Base-by-base conservation (phyloP, 192 early-diverging fungal genomes). In the Dissophora globulifera region DNA sequence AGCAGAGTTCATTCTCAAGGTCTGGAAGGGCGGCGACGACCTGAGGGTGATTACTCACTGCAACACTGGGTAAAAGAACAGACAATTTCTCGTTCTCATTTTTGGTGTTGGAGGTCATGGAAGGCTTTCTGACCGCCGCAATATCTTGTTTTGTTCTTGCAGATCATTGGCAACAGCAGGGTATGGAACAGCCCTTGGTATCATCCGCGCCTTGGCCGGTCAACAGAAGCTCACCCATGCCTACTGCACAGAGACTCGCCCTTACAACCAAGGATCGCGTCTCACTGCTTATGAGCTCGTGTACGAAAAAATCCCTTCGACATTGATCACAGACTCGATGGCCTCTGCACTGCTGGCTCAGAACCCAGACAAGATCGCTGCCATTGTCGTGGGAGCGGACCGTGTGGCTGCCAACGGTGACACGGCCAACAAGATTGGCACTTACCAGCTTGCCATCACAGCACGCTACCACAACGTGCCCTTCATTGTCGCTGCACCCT, bases 391-490 rank as follows among this genome's bases (percentile, higher is more conserved):
- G 2, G 97, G 97, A 33, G 97, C 97, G 0, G 97, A 99, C 61
- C 90, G 97, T 51, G 95, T 99, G 2, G 94, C 96, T 8, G 88
- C 89, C 10, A 99, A 98, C 71, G 97, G 97, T 43, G 97, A 99
- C 65, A 98, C 96, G 0, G 96, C 96, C 29, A 98, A 98, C 82
- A 99, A 98, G 78, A 98, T 99, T 59, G 97, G 97, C 15, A 99
- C 96, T 7, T 99, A 98, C 60, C 97, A 99, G 70, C 80, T 99
- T 48, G 96, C 97, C 22, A 95, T 99, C 61, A 83, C 92, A 9
- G 97, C 97, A 11, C 84, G 83, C 45, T 87, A 89, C 78, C 95
- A 98, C 71, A 83, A 83, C 17, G 85, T 95, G 6, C 86, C 84
- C 20, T 98, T 99, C 66, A 92, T 99, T 50, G 97, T 99, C 1